phyloP scores from a whole-genome alignment of 2,329 filamentous ascomycete species.

The Arthrobotrys conoides region DNA sequence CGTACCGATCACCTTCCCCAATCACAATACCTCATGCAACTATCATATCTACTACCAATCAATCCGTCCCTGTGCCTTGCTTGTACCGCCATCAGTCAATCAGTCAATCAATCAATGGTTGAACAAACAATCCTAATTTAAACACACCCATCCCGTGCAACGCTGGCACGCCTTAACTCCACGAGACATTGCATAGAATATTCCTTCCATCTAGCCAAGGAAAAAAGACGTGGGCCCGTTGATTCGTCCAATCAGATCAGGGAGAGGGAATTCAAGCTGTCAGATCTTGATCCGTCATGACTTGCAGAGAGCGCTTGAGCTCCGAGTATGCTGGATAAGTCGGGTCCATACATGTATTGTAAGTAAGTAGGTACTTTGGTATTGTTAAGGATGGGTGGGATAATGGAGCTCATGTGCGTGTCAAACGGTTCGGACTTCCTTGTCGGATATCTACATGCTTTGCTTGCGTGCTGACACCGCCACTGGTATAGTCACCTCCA shows the following conservation, averaged over 20 bases:
- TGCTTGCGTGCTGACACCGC: not conserved
- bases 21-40: not conserved
- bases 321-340: slow-evolving; percentile 3
- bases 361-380: no score
- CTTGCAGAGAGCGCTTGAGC: slow-evolving; percentile 8
- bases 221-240: not conserved
- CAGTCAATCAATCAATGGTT: no score
- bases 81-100: no score
- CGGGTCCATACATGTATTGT: no score
- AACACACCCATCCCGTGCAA: not conserved
- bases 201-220: no score
- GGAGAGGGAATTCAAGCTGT: no score
- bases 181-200: not conserved
- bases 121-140: not conserved
- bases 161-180: slow-evolving; percentile 10
- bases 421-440: slow-evolving; percentile 19
- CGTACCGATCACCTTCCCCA: not conserved
- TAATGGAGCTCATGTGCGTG: slow-evolving; percentile 21
- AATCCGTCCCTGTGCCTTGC: not conserved
- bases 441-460: slow-evolving; percentile 7
- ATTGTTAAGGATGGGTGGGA: not conserved
- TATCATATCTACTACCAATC: no score
- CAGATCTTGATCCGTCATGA: slow-evolving; percentile 9
- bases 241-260: not conserved
- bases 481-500: slow-evolving; percentile 10